phyloP scores from a whole-genome alignment of 305 asterid genomes.

The Rubia tinctorum region DNA sequence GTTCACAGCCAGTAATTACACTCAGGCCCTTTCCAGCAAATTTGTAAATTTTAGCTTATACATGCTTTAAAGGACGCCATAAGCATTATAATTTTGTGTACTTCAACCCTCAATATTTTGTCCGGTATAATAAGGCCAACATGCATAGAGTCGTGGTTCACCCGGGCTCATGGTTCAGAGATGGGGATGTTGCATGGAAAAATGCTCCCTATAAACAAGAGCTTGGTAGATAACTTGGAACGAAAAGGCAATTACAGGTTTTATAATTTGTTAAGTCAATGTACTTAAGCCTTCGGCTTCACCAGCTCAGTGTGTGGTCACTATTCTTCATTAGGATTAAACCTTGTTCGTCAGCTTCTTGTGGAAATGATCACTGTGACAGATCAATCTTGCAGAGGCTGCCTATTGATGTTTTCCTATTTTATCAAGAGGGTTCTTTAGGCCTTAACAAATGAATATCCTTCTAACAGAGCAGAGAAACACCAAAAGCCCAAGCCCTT shows the following conservation, averaged over 20 bases:
- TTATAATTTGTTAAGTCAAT: neutral
- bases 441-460: neutral
- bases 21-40: neutral
- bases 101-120: slow-evolving; percentile 2
- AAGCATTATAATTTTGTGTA: neutral
- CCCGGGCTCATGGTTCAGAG: neutral
- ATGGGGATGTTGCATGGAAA: slow-evolving; percentile 1
- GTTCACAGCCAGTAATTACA: neutral
- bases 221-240: neutral
- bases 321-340: neutral
- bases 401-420: neutral
- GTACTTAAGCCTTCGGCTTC: neutral
- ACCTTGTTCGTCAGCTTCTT: neutral
- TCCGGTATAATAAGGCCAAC: neutral
- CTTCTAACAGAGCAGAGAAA: neutral
- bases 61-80: neutral
- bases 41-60: neutral
- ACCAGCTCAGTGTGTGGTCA: neutral
- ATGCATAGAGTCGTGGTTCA: neutral
- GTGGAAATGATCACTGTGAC: neutral
- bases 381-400: neutral
- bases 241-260: neutral
- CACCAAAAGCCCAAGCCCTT: neutral
- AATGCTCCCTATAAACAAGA: neutral
- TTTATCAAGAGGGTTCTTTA: neutral